phyloP scores from a whole-genome alignment of 2,329 filamentous ascomycete species.

The Chaetothyriales sp. region DNA sequence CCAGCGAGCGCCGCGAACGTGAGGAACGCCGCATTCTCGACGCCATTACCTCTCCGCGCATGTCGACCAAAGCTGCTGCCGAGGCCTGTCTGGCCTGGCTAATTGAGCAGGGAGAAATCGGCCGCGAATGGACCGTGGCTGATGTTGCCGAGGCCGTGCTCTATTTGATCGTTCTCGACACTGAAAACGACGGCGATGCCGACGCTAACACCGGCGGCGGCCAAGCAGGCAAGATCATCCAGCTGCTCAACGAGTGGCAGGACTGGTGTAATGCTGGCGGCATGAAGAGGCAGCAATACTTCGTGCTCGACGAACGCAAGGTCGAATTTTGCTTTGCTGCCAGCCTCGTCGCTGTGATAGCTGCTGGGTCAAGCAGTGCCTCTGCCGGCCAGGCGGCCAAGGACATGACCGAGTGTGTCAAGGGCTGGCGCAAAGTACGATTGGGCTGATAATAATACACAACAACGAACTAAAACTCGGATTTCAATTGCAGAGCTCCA shows the following conservation, averaged over 20 bases:
- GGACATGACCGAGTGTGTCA: slow-evolving; percentile 22
- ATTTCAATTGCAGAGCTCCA: neutral
- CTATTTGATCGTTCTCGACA: slow-evolving; percentile 21
- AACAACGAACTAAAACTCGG: neutral
- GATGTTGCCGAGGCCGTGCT: slow-evolving; percentile 18
- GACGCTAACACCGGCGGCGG: neutral
- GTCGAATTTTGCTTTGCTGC: slow-evolving; percentile 20
- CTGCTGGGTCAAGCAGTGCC: slow-evolving; percentile 9
- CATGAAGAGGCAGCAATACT: slow-evolving; percentile 19
- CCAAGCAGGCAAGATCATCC: slow-evolving; percentile 14
- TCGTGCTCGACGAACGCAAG: slow-evolving; percentile 15
- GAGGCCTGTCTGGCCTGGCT: slow-evolving; percentile 19
- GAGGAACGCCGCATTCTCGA: slow-evolving; percentile 18
- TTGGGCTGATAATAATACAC: slow-evolving; percentile 11
- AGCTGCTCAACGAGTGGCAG: slow-evolving; percentile 20
- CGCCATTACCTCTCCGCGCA: slow-evolving; percentile 18
- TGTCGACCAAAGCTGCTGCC: slow-evolving; percentile 17
- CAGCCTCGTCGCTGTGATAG: slow-evolving; percentile 18
- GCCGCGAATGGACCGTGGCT: slow-evolving; percentile 15
- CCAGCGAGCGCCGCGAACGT: slow-evolving; percentile 11
- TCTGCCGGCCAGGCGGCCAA: slow-evolving; percentile 13
- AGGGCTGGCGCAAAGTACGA: slow-evolving; percentile 21
- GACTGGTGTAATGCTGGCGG: slow-evolving; percentile 18
- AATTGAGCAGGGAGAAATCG: slow-evolving; percentile 16
- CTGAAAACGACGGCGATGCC: slow-evolving; percentile 1